Evolutionary conservation across 345 rosid genomes (phyloP).

Genomic region (Populus euphratica): DNA sequence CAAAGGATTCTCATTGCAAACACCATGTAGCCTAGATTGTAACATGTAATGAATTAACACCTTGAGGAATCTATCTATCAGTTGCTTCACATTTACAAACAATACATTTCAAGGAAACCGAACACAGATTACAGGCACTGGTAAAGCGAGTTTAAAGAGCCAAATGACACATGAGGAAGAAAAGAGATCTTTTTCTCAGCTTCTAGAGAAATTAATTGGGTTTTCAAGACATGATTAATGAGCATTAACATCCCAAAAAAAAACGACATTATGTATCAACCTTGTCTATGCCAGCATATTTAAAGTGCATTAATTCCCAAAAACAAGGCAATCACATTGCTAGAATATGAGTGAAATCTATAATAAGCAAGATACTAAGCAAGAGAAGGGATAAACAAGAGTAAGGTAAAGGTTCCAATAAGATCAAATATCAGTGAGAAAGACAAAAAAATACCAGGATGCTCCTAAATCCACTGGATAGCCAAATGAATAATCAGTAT

Average conservation of each 20-base stretch:
- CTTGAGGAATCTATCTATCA: neutral
- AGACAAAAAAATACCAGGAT: slow-evolving; percentile 52
- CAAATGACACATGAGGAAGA: neutral
- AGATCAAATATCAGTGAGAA: neutral
- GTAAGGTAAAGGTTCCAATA: neutral
- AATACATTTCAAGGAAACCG: neutral
- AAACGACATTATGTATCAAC: neutral
- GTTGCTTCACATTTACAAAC: neutral
- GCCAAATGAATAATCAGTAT: slow-evolving; percentile 86
- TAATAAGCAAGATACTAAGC: neutral
- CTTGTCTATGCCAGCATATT: neutral
- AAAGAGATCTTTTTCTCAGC: neutral
- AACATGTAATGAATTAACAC: neutral
- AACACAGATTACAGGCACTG: neutral
- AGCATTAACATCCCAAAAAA: neutral
- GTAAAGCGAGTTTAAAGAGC: neutral
- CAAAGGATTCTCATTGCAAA: slow-evolving; percentile 84
- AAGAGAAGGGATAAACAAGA: too few relatives aligned
- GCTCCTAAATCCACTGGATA: slow-evolving; percentile 95
- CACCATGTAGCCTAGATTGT: slow-evolving; percentile 77
- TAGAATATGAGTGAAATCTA: neutral
- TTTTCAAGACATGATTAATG: neutral
- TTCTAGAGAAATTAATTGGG: neutral
- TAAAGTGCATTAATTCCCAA: neutral
- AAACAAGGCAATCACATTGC: neutral